Percentiles rank a stretch among this genome's conserved stretches.
Conservation (phyloP, 2,329 filamentous ascomycete genomes). For the Shiraia sp. region DNA sequence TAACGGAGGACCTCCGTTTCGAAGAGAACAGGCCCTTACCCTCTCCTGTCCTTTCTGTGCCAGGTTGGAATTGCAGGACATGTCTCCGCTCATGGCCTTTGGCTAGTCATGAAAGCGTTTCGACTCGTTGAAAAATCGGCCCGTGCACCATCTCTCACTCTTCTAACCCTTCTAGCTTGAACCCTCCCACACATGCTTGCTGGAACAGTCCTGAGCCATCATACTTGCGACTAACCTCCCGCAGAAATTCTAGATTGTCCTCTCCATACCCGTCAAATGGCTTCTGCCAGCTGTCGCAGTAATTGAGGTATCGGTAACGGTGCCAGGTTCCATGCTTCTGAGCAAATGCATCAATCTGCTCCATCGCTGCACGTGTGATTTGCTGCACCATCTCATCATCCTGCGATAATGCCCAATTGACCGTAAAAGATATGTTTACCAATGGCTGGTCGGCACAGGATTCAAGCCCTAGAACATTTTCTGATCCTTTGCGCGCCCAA, state of each 20-base stretch:
- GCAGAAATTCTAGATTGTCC: slow-evolving; percentile 30
- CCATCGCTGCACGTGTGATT: slow-evolving; percentile 29
- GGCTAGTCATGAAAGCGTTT: too few species aligned
- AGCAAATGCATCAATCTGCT: slow-evolving; percentile 40
- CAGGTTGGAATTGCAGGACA: too few species aligned
- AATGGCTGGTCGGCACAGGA: slow-evolving; percentile 26
- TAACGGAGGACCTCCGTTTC: too few species aligned
- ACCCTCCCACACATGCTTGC: slow-evolving; percentile 37
- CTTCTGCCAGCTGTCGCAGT: slow-evolving; percentile 44
- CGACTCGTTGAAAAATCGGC: too few species aligned
- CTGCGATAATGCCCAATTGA: slow-evolving; percentile 33
- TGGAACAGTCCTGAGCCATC: slow-evolving; percentile 45
- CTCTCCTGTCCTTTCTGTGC: too few species aligned
- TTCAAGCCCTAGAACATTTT: slow-evolving; percentile 16
- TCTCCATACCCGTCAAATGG: slow-evolving; percentile 40
- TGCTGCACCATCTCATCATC: slow-evolving; percentile 35
- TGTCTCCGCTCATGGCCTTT: too few species aligned
- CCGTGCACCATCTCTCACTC: too few species aligned
- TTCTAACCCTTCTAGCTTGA: slow-evolving; percentile 35
- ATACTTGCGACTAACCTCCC: slow-evolving; percentile 36
- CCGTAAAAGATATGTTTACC: slow-evolving; percentile 39
- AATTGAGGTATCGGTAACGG: slow-evolving; percentile 38
- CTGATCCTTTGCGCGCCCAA: slow-evolving; percentile 19
- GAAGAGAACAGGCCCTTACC: too few species aligned
- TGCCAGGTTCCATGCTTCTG: slow-evolving; percentile 13